Percentiles rank a stretch among this genome's conserved stretches.
phyloP scores from a whole-genome alignment of 257 asterid species.

The Osmanthus fragrans region DNA sequence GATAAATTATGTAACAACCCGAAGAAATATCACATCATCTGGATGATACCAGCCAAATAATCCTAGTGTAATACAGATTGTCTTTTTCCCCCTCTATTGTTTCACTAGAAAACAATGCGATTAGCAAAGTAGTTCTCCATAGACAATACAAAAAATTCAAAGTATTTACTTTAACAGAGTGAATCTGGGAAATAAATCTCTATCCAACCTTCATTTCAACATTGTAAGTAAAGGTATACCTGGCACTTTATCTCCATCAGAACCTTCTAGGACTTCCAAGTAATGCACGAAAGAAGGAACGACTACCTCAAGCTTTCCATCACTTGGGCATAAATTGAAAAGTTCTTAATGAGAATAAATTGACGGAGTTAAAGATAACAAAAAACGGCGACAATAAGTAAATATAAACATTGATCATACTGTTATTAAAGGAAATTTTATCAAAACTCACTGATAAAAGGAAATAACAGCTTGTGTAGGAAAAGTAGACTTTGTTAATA shows the following conservation, averaged over 20 bases:
- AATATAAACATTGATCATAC: background rate
- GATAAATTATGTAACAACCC: slow-evolving; percentile 31
- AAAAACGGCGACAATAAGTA: background rate
- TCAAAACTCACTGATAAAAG: background rate
- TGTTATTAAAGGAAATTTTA: background rate
- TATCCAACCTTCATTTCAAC: slow-evolving; percentile 11
- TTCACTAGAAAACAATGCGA: slow-evolving; percentile 5
- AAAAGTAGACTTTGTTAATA: slow-evolving; percentile 12
- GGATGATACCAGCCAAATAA: slow-evolving; percentile 9
- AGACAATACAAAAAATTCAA: background rate
- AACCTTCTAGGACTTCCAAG: slow-evolving; percentile 97
- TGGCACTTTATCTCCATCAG: slow-evolving; percentile 99
- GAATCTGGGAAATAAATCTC: background rate
- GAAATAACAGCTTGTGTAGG: background rate
- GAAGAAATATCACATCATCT: slow-evolving; percentile 1
- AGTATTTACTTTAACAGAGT: background rate
- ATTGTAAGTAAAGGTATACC: slow-evolving; percentile 40
- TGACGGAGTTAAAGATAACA: slow-evolving; percentile 12
- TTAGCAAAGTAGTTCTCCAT: background rate
- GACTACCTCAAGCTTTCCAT: slow-evolving; percentile 95
- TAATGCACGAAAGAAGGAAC: slow-evolving; percentile 98
- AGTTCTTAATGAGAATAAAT: slow-evolving; percentile 16
- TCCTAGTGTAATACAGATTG: slow-evolving; percentile 7
- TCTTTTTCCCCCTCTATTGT: background rate
- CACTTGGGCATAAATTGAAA: slow-evolving; percentile 47